Evolutionary conservation across 202 grass and related monocot species (phyloP).

Genomic region (Brachypodium distachyon): DNA sequence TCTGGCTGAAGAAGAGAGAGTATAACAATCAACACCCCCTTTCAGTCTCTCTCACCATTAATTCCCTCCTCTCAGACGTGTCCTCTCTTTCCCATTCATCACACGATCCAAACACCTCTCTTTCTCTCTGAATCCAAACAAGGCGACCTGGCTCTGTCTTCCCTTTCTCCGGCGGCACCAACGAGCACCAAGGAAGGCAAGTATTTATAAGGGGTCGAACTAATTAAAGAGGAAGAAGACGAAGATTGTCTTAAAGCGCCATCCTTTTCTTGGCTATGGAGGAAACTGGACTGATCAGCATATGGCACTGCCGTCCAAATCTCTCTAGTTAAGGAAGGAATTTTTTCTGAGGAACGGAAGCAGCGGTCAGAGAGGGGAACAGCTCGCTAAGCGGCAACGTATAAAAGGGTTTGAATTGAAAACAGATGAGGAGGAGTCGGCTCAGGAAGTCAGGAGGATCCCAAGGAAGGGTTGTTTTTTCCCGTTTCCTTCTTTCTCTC

Average conservation of each 20-base stretch:
- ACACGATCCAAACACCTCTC: conserved; percentile 1
- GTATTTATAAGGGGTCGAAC: conserved; percentile 15
- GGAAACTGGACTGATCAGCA: conserved; percentile 24
- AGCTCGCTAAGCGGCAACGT: not conserved
- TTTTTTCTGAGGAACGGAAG: not conserved
- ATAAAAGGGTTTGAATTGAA: conserved; percentile 27
- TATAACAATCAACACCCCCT: not conserved
- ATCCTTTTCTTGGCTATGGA: conserved; percentile 66
- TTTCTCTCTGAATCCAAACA: not conserved
- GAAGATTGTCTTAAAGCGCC: conserved; percentile 24
- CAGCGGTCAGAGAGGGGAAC: not conserved
- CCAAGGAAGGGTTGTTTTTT: not conserved
- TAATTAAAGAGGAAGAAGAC: not conserved
- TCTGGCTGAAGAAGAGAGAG: no score
- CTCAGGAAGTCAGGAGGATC: no score
- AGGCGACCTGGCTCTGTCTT: not conserved
- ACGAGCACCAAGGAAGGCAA: not conserved
- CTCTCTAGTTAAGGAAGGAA: conserved; percentile 52
- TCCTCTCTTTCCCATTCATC: not conserved
- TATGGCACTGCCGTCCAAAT: conserved; percentile 28
- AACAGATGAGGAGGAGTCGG: not conserved
- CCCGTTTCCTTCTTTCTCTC: not conserved
- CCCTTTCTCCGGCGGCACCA: not conserved
- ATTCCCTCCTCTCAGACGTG: not conserved
- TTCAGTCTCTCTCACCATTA: conserved; percentile 20